Evolutionary conservation across 1,284 basidiomycete genomes (phyloP).

Genomic region (Tilletia horrida): DNA sequence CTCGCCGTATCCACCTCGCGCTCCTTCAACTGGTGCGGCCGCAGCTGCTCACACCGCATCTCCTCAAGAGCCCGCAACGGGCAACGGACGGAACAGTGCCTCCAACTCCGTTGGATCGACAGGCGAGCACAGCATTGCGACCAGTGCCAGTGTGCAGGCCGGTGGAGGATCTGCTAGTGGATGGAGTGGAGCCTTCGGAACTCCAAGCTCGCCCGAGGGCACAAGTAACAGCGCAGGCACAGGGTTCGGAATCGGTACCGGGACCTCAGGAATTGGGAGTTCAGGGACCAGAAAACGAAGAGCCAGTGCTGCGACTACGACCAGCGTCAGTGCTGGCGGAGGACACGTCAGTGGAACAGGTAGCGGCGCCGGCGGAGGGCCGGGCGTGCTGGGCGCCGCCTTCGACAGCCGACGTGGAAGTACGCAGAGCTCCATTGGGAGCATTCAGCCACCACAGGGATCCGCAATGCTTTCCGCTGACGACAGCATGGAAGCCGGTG

Average conservation of each 20-base stretch:
- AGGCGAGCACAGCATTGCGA: neutral
- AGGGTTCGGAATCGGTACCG: neutral
- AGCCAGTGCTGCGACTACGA: neutral
- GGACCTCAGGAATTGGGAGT: neutral
- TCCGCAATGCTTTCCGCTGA: neutral
- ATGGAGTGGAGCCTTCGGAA: neutral
- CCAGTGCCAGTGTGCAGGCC: neutral
- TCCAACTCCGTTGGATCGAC: conserved; percentile 8
- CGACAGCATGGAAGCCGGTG: neutral
- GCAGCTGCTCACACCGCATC: neutral
- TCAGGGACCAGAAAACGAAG: neutral
- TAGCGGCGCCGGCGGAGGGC: neutral
- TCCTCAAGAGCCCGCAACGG: neutral
- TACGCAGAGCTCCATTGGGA: conserved; percentile 8
- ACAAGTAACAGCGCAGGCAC: neutral
- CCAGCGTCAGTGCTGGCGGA: neutral
- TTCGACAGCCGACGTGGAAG: conserved; percentile 12
- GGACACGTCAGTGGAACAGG: neutral
- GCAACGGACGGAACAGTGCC: neutral
- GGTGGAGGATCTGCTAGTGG: neutral
- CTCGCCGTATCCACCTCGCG: neutral
- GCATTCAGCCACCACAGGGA: neutral
- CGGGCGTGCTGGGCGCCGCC: neutral
- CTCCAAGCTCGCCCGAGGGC: neutral
- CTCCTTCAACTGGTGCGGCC: conserved; percentile 9